Evolutionary conservation across 768 basidiomycete species (phyloP).

Genomic region (Phlebiopsis gigantea): DNA sequence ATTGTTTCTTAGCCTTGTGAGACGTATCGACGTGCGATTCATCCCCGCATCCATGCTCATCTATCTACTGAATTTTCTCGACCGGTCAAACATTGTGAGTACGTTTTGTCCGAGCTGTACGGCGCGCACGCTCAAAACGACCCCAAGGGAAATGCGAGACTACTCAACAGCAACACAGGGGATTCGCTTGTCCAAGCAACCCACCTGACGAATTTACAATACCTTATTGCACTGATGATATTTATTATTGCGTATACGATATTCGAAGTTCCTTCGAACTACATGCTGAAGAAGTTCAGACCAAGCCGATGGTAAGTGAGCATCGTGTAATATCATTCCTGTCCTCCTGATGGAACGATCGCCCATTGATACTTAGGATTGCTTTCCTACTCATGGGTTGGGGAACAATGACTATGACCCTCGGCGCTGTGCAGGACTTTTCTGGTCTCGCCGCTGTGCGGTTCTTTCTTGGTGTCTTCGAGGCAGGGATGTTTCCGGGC

Average conservation of each 20-base stretch:
- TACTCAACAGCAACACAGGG: slow-evolving; percentile 27
- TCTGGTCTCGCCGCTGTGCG: background rate
- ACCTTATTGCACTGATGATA: slow-evolving; percentile 34
- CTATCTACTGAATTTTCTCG: slow-evolving; percentile 26
- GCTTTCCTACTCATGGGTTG: slow-evolving; percentile 35
- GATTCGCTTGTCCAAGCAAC: slow-evolving; percentile 26
- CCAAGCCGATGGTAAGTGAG: slow-evolving; percentile 29
- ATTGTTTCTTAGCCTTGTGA: slow-evolving; percentile 40
- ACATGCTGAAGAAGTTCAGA: slow-evolving; percentile 31
- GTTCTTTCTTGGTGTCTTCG: background rate
- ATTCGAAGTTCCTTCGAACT: slow-evolving; percentile 37
- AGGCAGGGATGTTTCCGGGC: slow-evolving; percentile 36
- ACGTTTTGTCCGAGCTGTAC: background rate
- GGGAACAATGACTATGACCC: slow-evolving; percentile 33
- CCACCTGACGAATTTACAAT: slow-evolving; percentile 25
- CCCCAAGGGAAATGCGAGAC: slow-evolving; percentile 19
- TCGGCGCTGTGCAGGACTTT: slow-evolving; percentile 26
- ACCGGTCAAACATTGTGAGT: slow-evolving; percentile 20
- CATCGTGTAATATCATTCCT: slow-evolving; percentile 1
- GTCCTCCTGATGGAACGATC: background rate
- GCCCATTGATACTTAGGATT: slow-evolving; percentile 39
- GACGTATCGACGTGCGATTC: slow-evolving; percentile 23
- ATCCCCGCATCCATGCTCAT: slow-evolving; percentile 25
- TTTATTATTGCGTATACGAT: slow-evolving; percentile 35
- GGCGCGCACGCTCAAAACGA: too few species aligned